Conservation (phyloP, 192 early-diverging fungal genomes). For the Coemansia sp. region DNA sequence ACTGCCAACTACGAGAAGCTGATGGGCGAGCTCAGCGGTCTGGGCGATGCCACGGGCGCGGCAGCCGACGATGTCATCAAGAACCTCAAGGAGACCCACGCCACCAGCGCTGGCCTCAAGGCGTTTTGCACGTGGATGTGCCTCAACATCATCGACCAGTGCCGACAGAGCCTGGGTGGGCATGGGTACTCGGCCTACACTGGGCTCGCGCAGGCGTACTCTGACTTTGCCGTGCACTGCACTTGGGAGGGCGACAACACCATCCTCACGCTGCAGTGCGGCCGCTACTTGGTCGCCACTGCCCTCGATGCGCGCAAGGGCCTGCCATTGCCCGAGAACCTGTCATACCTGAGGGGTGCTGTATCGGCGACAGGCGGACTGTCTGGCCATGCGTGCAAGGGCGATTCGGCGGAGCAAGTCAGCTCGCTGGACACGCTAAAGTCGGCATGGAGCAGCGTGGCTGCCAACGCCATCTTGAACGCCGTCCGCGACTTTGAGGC, state of each 20-base stretch:
- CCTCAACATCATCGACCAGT: conserved; percentile 86
- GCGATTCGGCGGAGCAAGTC: conserved; percentile 24
- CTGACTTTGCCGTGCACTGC: conserved; percentile 88
- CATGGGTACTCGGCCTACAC: conserved; percentile 94
- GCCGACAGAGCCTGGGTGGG: conserved; percentile 86
- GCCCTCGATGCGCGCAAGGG: conserved; percentile 69
- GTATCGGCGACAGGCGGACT: conserved; percentile 33
- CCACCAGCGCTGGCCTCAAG: conserved; percentile 87
- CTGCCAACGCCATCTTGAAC: conserved; percentile 78
- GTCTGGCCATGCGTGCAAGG: conserved; percentile 20
- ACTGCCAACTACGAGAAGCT: conserved; percentile 70
- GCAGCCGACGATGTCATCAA: conserved; percentile 61
- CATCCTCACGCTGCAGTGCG: conserved; percentile 84
- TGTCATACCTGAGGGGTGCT: conserved; percentile 70
- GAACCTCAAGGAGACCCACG: conserved; percentile 86
- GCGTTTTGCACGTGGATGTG: conserved; percentile 93
- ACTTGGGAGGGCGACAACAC: conserved; percentile 93
- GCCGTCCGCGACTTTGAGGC: conserved; percentile 78
- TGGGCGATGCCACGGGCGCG: conserved; percentile 62
- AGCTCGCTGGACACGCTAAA: conserved; percentile 63
- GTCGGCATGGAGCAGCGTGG: conserved; percentile 78
- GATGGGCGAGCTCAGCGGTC: conserved; percentile 72
- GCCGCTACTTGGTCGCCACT: conserved; percentile 77
- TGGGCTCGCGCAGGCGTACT: conserved; percentile 79
- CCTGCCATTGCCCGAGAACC: conserved; percentile 74